These are phyloP conservation scores for Salix koriyanagi DNA, from an alignment of 345 rosid genomes.

Conservation along the genomic window DNA sequence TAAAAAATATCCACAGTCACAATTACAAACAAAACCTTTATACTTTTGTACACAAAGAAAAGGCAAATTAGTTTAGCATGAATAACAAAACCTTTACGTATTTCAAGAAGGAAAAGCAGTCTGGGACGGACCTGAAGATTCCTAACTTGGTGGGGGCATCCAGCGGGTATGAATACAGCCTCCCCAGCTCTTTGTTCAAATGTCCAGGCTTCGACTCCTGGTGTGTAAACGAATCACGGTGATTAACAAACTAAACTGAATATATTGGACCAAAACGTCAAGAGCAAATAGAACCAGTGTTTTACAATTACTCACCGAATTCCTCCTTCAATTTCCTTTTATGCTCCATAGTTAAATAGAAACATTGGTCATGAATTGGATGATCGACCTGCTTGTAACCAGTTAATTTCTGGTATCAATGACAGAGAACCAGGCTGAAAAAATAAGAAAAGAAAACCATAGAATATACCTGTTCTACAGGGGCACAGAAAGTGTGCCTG, in stretches of 20 bases:
- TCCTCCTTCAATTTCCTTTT: conserved; percentile 72
- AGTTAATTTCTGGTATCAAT: neutral
- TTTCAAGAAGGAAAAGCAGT: neutral
- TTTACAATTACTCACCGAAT: conserved; percentile 45
- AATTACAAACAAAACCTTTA: no score
- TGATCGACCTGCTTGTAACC: conserved; percentile 47
- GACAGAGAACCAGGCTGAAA: neutral
- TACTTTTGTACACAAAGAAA: neutral
- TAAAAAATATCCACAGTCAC: no score
- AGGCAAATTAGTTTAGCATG: neutral
- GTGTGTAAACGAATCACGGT: neutral
- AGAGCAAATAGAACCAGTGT: neutral
- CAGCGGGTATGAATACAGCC: conserved; percentile 91
- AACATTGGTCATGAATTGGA: conserved; percentile 82
- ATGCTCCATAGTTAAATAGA: conserved; percentile 64
- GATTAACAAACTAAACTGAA: neutral
- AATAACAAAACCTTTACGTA: neutral
- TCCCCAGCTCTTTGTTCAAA: conserved; percentile 82
- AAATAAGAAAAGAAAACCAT: neutral
- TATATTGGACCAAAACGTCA: neutral
- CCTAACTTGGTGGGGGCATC: conserved; percentile 98
- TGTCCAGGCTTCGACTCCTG: conserved; percentile 92
- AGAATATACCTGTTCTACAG: conserved; percentile 52
- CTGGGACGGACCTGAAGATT: conserved; percentile 60
- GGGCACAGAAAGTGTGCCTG: conserved; percentile 65